These are phyloP conservation scores for Plectosphaerella sp. DNA, from an alignment of 2,329 filamentous ascomycete genomes.

Conservation along the genomic window DNA sequence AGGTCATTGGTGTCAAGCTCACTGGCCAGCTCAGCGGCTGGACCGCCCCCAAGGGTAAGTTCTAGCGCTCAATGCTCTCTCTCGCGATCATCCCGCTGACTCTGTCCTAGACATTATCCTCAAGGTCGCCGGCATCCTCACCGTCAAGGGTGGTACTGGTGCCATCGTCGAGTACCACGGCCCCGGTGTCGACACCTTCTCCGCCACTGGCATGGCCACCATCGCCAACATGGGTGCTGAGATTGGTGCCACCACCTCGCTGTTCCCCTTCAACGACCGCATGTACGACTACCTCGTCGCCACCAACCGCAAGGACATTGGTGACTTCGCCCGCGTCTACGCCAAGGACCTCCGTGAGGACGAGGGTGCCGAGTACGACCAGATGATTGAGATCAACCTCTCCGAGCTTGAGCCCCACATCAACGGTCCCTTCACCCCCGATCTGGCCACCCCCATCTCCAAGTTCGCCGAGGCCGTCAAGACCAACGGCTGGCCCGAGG, in stretches of 20 bases:
- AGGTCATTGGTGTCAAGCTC: slow-evolving; percentile 93
- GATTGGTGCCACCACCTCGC: slow-evolving; percentile 81
- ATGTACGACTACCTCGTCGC: slow-evolving; percentile 95
- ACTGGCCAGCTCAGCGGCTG: slow-evolving; percentile 87
- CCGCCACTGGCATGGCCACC: slow-evolving; percentile 83
- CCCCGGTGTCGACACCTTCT: slow-evolving; percentile 70
- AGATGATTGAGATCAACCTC: slow-evolving; percentile 94
- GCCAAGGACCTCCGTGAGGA: slow-evolving; percentile 83
- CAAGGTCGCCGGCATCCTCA: slow-evolving; percentile 93
- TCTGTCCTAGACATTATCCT: slow-evolving; percentile 75
- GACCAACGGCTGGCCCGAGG: slow-evolving; percentile 92
- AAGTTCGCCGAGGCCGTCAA: slow-evolving; percentile 95
- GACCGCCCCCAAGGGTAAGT: slow-evolving; percentile 84
- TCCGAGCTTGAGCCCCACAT: slow-evolving; percentile 94
- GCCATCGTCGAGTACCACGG: slow-evolving; percentile 76
- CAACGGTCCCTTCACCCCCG: slow-evolving; percentile 98
- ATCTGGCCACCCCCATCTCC: slow-evolving; percentile 95
- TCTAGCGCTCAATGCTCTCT: neutral
- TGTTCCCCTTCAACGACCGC: slow-evolving; percentile 97
- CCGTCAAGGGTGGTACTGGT: slow-evolving; percentile 96
- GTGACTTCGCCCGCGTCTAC: slow-evolving; percentile 82
- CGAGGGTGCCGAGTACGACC: slow-evolving; percentile 88
- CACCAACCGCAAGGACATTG: slow-evolving; percentile 87
- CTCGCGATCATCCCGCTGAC: neutral
- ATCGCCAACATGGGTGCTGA: slow-evolving; percentile 71